phyloP scores from a whole-genome alignment of 1,284 basidiomycete species.

The Mrakiaceae sp. region DNA sequence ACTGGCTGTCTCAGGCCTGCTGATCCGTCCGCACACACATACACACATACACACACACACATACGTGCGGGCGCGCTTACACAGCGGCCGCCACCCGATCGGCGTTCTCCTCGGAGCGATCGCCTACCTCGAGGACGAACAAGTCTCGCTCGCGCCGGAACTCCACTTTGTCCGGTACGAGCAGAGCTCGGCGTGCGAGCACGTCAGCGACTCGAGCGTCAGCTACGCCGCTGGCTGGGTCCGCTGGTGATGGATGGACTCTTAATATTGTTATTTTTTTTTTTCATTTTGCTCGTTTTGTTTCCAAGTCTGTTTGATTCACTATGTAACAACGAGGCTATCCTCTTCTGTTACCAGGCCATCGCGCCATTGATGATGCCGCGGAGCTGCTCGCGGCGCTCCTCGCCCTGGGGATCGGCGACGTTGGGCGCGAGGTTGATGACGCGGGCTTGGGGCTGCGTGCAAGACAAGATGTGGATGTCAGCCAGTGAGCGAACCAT shows the following conservation, averaged over 20 bases:
- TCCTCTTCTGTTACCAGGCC: slow-evolving; percentile 25
- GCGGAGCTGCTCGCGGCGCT: slow-evolving; percentile 52
- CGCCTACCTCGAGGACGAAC: slow-evolving; percentile 42
- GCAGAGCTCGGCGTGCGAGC: slow-evolving; percentile 70
- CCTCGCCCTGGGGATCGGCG: slow-evolving; percentile 55
- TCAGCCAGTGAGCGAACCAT: not conserved
- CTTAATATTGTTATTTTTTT: too few relatives aligned
- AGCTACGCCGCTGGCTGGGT: slow-evolving; percentile 72
- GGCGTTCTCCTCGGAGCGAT: slow-evolving; percentile 77
- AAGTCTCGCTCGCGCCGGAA: not conserved
- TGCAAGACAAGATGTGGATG: not conserved
- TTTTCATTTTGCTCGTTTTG: too few relatives aligned
- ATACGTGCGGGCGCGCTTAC: too few relatives aligned
- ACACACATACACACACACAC: not conserved
- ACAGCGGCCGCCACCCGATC: slow-evolving; percentile 74
- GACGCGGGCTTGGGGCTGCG: slow-evolving; percentile 30
- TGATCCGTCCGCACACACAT: not conserved
- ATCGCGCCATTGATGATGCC: slow-evolving; percentile 46
- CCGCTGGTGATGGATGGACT: not conserved
- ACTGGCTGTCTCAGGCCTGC: not conserved
- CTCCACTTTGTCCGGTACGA: slow-evolving; percentile 72
- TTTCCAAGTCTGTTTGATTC: too few relatives aligned
- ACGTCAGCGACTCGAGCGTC: slow-evolving; percentile 70
- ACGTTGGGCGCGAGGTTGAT: slow-evolving; percentile 44
- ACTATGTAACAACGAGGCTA: too few relatives aligned